A percentile compares a stretch with the other conserved stretches of the same genome.
These are phyloP conservation scores for Aspergillus avenaceus DNA, from an alignment of 495 filamentous ascomycete genomes.

Conservation along the genomic window DNA sequence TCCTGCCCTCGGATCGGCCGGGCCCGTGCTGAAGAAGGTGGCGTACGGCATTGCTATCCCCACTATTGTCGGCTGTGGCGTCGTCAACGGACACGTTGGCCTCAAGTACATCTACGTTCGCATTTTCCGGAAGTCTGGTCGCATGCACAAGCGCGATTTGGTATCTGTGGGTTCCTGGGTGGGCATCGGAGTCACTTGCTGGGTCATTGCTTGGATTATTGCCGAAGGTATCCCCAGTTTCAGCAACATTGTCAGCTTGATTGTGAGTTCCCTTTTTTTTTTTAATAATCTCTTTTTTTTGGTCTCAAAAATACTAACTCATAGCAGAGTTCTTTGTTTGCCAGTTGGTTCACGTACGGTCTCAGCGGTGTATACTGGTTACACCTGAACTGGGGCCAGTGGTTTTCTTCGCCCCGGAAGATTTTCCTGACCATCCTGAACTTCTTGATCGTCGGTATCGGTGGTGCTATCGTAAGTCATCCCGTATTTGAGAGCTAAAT, in stretches of 20 bases:
- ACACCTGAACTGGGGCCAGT: conserved; percentile 32
- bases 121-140: conserved; percentile 47
- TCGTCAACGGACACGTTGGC: conserved; percentile 64
- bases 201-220: conserved; percentile 63
- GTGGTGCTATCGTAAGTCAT: conserved; percentile 9
- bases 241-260: conserved; percentile 53
- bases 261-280: conserved; percentile 11
- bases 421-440: conserved; percentile 28
- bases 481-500: too few species aligned
- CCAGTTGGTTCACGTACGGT: conserved; percentile 41
- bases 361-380: conserved; percentile 42
- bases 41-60: conserved; percentile 77
- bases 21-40: conserved; percentile 61
- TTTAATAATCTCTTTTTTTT: not conserved
- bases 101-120: conserved; percentile 65
- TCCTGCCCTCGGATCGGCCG: conserved; percentile 67
- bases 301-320: not conserved
- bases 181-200: conserved; percentile 49
- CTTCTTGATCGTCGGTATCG: conserved; percentile 21
- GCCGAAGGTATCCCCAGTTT: conserved; percentile 68
- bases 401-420: conserved; percentile 29
- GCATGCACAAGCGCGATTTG: conserved; percentile 52
- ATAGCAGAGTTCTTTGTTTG: conserved; percentile 30
- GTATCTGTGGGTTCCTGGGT: conserved; percentile 48
- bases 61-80: conserved; percentile 64